Evolutionary conservation across 1,284 basidiomycete species (phyloP), one percentile per base, ranked within the genome.

Genomic region (Xerocomus minutiporus): DNA sequence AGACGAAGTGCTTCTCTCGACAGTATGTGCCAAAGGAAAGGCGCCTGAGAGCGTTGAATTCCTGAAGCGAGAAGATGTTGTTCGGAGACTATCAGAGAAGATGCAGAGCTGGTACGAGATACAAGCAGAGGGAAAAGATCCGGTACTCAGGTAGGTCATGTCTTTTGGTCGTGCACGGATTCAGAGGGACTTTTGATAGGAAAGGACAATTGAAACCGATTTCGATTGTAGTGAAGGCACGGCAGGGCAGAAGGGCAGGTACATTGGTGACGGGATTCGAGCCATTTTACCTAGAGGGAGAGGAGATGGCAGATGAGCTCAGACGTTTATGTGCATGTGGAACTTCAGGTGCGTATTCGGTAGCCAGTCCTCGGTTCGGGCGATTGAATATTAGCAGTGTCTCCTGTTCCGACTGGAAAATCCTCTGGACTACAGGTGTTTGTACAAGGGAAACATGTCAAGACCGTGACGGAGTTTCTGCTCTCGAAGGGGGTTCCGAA

Each of bases 231-330:
- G 77, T 82, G 48, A 93, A 91, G 71, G 73, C 82, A 17, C 77
- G 91, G 23, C 86, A 89, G 65, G 88, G 90, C 4, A 76, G 85
- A 42, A 88, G 90, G 69, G 81, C 83, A 23, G 83, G 81, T 46
- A 96, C 93, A 3, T 72, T 88, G 45, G 76, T 93, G 41, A 83
- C 83, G 0, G 85, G 86, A 0, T 87, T 90, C 57, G 93, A 96
- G 64, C 76, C 83, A 0, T 95, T 86, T 68, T 76, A 79, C 4
- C 69, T 92, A 23, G 73, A 81, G 35, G 78, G 82, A 1, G 85
- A 91, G 13, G 78, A 82, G 17, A 81, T 95, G 67, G 86, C 87
- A 1, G 91, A 93, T 42, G 89, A 91, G 53, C 72, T 95, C 48
- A 79, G 83, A 55, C 85, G 81, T 63, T 61, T 76, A 0, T 94